These are phyloP conservation scores for Aspergillus sp. DNA, from an alignment of 2,329 filamentous ascomycete species.

Conservation along the genomic window DNA sequence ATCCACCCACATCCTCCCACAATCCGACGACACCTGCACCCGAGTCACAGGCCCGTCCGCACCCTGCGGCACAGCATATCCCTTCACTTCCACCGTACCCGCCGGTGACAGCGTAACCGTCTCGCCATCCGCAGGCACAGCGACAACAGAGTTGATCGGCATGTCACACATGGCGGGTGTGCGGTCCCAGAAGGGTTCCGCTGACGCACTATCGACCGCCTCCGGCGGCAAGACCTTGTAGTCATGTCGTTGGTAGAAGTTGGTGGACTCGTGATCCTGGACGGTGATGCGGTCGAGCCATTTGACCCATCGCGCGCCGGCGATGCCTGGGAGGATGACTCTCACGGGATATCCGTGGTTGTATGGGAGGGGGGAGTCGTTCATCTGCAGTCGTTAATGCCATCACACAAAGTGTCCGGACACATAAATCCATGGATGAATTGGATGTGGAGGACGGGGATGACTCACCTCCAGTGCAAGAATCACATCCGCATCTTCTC, in stretches of 20 bases:
- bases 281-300: constrained; percentile 50
- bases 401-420: neutral
- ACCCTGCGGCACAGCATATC: constrained; percentile 57
- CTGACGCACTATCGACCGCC: constrained; percentile 48
- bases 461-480: constrained; percentile 47
- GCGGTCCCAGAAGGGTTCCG: constrained; percentile 53
- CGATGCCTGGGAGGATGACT: constrained; percentile 42
- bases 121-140: constrained; percentile 45
- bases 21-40: constrained; percentile 55
- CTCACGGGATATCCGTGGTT: constrained; percentile 47
- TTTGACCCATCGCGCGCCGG: constrained; percentile 44
- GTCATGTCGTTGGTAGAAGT: constrained; percentile 59
- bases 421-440: neutral
- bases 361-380: constrained; percentile 38
- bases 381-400: constrained; percentile 51
- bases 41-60: constrained; percentile 52
- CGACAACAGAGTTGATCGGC: constrained; percentile 57
- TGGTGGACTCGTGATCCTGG: constrained; percentile 50
- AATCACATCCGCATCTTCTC: constrained; percentile 46
- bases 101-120: constrained; percentile 40
- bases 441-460: neutral
- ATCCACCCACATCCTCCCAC: constrained; percentile 50
- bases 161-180: constrained; percentile 54
- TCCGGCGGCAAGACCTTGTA: constrained; percentile 60
- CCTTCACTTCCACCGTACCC: constrained; percentile 50